phyloP scores from a whole-genome alignment of 129 eudicot genomes.

The Ambrosia artemisiifolia region DNA sequence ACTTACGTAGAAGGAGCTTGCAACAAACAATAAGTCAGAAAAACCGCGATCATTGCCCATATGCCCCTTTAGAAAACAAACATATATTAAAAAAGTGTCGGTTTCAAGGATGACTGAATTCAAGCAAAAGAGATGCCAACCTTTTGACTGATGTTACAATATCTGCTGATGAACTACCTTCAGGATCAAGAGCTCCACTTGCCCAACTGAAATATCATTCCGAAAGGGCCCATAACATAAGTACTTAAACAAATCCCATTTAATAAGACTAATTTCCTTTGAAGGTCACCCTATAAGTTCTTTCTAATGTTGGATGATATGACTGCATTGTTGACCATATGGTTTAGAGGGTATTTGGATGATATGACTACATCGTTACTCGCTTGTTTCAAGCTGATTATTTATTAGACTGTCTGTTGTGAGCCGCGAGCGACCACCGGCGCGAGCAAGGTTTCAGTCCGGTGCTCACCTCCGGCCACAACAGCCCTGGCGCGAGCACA shows the following conservation, averaged over 20 bases:
- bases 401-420: too few relatives aligned
- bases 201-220: slow-evolving; percentile 68
- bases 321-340: background rate
- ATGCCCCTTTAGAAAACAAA: slow-evolving; percentile 67
- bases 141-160: slow-evolving; percentile 75
- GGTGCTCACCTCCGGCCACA: too few relatives aligned
- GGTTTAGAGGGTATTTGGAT: too few relatives aligned
- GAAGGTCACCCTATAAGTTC: background rate
- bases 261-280: background rate
- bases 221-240: slow-evolving; percentile 11
- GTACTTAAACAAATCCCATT: background rate
- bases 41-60: slow-evolving; percentile 98
- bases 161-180: slow-evolving; percentile 51
- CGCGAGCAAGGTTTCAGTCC: too few relatives aligned
- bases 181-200: slow-evolving; percentile 91
- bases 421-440: too few relatives aligned
- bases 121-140: slow-evolving; percentile 27
- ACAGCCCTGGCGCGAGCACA: too few relatives aligned
- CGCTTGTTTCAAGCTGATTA: too few relatives aligned
- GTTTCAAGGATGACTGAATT: background rate
- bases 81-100: background rate
- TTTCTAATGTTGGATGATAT: background rate
- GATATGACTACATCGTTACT: too few relatives aligned
- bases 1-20: slow-evolving; percentile 99
- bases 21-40: slow-evolving; percentile 81